Evolutionary conservation across 1,139 yeast genomes (phyloP), one percentile per base, ranked within the genome.

Genomic region (Taphrina flavorubra): DNA sequence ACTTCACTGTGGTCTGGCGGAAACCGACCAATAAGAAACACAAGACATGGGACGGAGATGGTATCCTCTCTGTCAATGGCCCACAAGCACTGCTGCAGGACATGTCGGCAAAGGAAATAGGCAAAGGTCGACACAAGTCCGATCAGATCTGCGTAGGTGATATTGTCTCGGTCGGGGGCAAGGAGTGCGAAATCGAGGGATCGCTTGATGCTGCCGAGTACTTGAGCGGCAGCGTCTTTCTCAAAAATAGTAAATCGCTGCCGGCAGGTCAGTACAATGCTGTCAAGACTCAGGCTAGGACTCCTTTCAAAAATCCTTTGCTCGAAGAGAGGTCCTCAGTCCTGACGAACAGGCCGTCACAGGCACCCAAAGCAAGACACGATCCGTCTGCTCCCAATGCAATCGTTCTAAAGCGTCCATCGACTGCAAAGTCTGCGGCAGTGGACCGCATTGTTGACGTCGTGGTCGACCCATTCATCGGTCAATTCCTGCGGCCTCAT

Each of bases 21-120:
- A 91, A 90, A 76, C 82, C 81, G 53, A 81, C 94, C 0, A 82
- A 79, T 51, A 90, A 89, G 78, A 92, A 92, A 81, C 87, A 92
- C 77, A 92, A 92, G 76, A 87, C 92, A 0, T 94, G 99, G 99
- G 96, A 91, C 70, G 97, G 96, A 2, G 99, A 94, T 78, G 98
- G 97, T 0, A 77, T 79, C 36, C 80, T 90, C 6, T 72, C 77
- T 0, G 74, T 81, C 1, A 71, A 70, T 16, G 69, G 59, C 11
- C 72, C 73, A 57, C 51, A 36, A 14, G 70, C 70, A 42, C 72
- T 39, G 55, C 57, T 75, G 70, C 72, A 74, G 34, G 73, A 76
- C 25, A 71, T 72, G 6, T 70, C 73, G 5, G 77, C 77, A 13
- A 74, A 75, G 69, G 66, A 56, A 55, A 70, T 51, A 16, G 71